These are phyloP conservation scores for Bryum argenteum DNA, from an alignment of 225 moss, liverwort and hornwort species.

Conservation along the genomic window DNA sequence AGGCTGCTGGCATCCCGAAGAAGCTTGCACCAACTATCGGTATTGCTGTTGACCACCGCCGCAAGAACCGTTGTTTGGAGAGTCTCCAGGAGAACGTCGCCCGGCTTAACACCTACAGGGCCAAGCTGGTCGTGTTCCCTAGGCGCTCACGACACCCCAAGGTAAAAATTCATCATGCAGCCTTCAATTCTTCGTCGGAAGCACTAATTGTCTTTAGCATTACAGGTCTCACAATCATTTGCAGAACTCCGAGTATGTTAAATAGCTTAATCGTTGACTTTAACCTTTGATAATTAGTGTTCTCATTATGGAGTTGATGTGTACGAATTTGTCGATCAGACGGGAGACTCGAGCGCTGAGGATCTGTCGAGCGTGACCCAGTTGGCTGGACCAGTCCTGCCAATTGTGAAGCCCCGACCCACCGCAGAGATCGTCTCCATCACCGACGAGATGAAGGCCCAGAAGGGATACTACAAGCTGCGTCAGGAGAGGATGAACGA, in stretches of 20 bases:
- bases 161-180: conserved; percentile 23
- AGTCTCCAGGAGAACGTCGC: conserved; percentile 75
- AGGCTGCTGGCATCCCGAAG: conserved; percentile 72
- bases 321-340: conserved; percentile 18
- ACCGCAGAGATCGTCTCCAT: conserved; percentile 63
- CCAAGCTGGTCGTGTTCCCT: conserved; percentile 82
- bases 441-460: conserved; percentile 63
- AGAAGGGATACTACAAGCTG: conserved; percentile 65
- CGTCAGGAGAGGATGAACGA: conserved; percentile 73
- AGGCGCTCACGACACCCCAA: conserved; percentile 70
- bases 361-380: conserved; percentile 71
- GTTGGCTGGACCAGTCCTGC: conserved; percentile 58
- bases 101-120: conserved; percentile 75
- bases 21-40: conserved; percentile 82
- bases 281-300: neutral
- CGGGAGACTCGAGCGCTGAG: conserved; percentile 65
- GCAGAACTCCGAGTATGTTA: too few species aligned
- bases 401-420: conserved; percentile 61
- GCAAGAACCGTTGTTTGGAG: conserved; percentile 82
- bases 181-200: too few species aligned
- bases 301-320: neutral
- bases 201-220: too few species aligned
- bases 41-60: conserved; percentile 81
- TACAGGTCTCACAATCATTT: too few species aligned
- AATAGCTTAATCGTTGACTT: neutral